A percentile compares a stretch with the other conserved stretches of the same genome.
phyloP scores from a whole-genome alignment of 2,329 filamentous ascomycete species.

The Thielaviopsis ethacetica region DNA sequence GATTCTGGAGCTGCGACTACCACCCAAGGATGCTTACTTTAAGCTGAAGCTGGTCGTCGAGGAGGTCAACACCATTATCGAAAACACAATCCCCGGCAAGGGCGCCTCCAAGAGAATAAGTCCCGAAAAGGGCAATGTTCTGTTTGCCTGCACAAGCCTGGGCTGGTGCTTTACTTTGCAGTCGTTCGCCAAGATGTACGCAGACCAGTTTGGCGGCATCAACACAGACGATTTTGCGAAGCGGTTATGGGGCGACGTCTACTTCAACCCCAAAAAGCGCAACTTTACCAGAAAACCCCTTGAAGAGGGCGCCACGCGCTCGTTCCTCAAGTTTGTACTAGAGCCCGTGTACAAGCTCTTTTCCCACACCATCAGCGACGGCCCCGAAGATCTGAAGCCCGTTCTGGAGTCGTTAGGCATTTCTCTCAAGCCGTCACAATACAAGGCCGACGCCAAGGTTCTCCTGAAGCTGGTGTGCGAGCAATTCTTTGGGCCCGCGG shows the following conservation, averaged over 20 bases:
- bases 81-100: slow-evolving; percentile 66
- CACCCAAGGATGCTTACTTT: slow-evolving; percentile 92
- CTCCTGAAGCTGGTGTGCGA: slow-evolving; percentile 80
- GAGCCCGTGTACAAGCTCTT: slow-evolving; percentile 98
- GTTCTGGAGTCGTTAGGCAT: slow-evolving; percentile 72
- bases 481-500: slow-evolving; percentile 84
- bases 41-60: slow-evolving; percentile 98
- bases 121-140: slow-evolving; percentile 95
- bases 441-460: slow-evolving; percentile 76
- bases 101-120: slow-evolving; percentile 70
- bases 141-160: slow-evolving; percentile 86
- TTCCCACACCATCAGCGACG: slow-evolving; percentile 85
- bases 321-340: slow-evolving; percentile 86
- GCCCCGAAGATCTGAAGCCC: slow-evolving; percentile 63
- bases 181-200: slow-evolving; percentile 94
- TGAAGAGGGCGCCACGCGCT: slow-evolving; percentile 65
- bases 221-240: slow-evolving; percentile 69
- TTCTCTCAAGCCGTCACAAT: slow-evolving; percentile 75
- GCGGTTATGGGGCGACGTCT: slow-evolving; percentile 90
- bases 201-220: slow-evolving; percentile 69
- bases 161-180: slow-evolving; percentile 92
- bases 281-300: slow-evolving; percentile 79
- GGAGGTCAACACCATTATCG: slow-evolving; percentile 91
- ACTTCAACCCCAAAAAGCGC: slow-evolving; percentile 79
- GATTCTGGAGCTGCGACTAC: slow-evolving; percentile 84